A percentile compares a stretch with the other conserved stretches of the same genome.
Conservation (phyloP, 2,329 filamentous ascomycete species). For the Aspergillus brasiliensis region DNA sequence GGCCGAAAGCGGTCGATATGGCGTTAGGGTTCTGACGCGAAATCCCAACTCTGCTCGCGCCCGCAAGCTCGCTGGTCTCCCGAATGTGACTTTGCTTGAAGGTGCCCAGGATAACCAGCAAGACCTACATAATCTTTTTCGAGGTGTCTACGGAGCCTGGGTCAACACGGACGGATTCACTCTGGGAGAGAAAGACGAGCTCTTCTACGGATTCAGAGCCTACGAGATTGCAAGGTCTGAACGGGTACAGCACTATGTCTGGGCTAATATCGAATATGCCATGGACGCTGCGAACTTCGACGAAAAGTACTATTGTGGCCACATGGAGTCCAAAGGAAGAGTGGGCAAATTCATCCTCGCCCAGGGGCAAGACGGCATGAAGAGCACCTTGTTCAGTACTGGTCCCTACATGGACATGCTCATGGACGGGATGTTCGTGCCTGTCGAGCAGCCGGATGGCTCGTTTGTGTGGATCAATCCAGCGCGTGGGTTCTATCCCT, state of each 20-base stretch:
- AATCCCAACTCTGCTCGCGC: conserved; percentile 47
- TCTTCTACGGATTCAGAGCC: conserved; percentile 36
- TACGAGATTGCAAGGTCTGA: conserved; percentile 46
- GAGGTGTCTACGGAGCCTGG: conserved; percentile 50
- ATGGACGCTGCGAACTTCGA: neutral
- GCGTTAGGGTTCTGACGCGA: conserved; percentile 52
- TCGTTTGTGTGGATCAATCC: no score
- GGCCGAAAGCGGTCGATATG: neutral
- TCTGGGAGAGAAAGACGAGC: conserved; percentile 33
- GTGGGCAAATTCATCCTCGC: neutral
- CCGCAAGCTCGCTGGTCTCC: conserved; percentile 45
- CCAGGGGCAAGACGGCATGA: conserved; percentile 31
- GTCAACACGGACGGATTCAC: conserved; percentile 59
- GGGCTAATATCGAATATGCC: neutral
- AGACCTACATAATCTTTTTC: conserved; percentile 48
- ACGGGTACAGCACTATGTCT: conserved; percentile 46
- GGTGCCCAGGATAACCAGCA: conserved; percentile 52
- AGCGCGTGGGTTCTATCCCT: no score
- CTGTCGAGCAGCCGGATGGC: no score
- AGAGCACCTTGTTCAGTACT: conserved; percentile 41
- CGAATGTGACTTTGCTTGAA: conserved; percentile 51
- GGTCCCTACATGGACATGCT: conserved; percentile 52
- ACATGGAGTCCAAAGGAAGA: neutral
- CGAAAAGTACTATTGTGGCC: neutral
- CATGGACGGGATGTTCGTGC: conserved; percentile 4